These are phyloP conservation scores for Speleostelium caveatum DNA, from an alignment of 78 protist species.

Conservation along the genomic window DNA sequence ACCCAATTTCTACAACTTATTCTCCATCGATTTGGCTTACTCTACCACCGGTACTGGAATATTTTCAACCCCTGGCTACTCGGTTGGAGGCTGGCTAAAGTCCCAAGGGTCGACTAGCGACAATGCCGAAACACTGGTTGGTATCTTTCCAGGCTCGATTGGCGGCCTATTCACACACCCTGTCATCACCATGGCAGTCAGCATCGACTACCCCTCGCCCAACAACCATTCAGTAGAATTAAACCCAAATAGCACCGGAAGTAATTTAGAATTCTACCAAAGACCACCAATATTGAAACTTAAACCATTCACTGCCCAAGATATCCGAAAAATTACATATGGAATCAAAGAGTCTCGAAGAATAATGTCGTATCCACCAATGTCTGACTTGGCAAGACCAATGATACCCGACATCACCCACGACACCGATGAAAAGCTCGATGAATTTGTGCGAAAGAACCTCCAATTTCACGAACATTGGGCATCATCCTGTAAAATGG, in stretches of 20 bases:
- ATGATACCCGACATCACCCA: background rate
- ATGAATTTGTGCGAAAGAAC: constrained; percentile 24
- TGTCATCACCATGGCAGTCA: constrained; percentile 12
- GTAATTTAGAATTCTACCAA: background rate
- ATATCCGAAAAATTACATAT: constrained; percentile 2
- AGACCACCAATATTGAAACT: constrained; percentile 1
- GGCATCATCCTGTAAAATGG: constrained; percentile 61
- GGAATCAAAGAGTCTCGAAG: constrained; percentile 32
- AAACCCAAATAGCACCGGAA: background rate
- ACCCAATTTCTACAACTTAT: constrained; percentile 34
- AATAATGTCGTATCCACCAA: constrained; percentile 58
- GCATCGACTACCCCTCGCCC: constrained; percentile 17
- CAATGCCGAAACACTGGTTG: constrained; percentile 9
- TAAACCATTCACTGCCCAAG: background rate
- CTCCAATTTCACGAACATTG: constrained; percentile 43
- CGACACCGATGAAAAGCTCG: constrained; percentile 4
- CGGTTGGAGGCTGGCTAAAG: constrained; percentile 50
- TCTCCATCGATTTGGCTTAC: background rate
- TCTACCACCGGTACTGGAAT: constrained; percentile 45
- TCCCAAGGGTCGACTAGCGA: background rate
- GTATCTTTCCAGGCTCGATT: constrained; percentile 48
- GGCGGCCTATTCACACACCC: background rate
- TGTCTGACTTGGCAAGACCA: constrained; percentile 5
- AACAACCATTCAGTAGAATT: background rate
- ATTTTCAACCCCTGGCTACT: constrained; percentile 49